phyloP scores from a whole-genome alignment of 306 rosid species.

The Glycine latifolia region DNA sequence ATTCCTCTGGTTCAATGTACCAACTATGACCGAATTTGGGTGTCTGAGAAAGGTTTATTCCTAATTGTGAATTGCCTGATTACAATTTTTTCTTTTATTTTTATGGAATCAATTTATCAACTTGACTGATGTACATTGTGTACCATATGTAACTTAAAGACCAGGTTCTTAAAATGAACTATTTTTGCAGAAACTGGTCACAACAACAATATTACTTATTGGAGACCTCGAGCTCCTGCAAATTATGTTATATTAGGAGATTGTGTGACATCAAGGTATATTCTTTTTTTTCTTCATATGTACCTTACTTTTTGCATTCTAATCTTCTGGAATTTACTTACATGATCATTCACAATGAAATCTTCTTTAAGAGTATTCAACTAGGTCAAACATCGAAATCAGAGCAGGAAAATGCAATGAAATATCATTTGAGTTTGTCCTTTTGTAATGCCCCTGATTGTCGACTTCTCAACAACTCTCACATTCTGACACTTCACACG shows the following conservation, averaged over 20 bases:
- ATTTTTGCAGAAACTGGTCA: constrained; percentile 69
- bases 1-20: constrained; percentile 80
- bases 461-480: no score
- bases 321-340: neutral
- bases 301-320: neutral
- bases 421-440: no score
- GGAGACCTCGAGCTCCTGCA: constrained; percentile 97
- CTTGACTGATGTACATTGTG: constrained; percentile 19
- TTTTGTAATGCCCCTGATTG: no score
- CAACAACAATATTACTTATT: constrained; percentile 72
- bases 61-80: constrained; percentile 5
- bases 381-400: constrained; percentile 8
- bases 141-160: constrained; percentile 29
- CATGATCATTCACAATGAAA: neutral
- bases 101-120: constrained; percentile 30
- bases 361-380: neutral
- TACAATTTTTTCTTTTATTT: constrained; percentile 13
- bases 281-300: neutral
- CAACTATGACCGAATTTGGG: constrained; percentile 88
- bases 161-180: constrained; percentile 34
- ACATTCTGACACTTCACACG: no score
- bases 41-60: constrained; percentile 79
- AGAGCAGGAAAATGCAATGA: neutral
- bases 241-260: constrained; percentile 94
- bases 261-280: constrained; percentile 91